Evolutionary conservation across 345 rosid genomes (phyloP).

Genomic region (Hibiscus tridactylites): DNA sequence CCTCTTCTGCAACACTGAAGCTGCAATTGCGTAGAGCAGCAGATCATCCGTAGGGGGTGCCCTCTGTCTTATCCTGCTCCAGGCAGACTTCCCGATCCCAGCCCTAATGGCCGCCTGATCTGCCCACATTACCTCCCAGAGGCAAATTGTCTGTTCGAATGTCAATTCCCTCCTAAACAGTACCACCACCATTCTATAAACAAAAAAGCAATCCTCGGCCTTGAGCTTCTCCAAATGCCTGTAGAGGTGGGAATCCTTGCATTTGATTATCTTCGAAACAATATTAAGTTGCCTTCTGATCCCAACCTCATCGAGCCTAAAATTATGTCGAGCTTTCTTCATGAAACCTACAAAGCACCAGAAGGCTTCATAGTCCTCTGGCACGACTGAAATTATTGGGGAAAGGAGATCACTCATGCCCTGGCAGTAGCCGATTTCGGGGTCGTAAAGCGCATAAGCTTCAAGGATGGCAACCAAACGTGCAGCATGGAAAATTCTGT

Average conservation of each 20-base stretch:
- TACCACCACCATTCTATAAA: slow-evolving; percentile 94
- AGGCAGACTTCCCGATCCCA: slow-evolving; percentile 24
- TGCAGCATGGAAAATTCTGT: slow-evolving; percentile 78
- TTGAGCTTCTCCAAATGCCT: slow-evolving; percentile 79
- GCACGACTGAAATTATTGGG: slow-evolving; percentile 66
- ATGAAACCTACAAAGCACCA: slow-evolving; percentile 96
- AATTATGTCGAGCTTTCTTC: slow-evolving; percentile 94
- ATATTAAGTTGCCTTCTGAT: slow-evolving; percentile 75
- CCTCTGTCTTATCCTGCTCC: too few species aligned
- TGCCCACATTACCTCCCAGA: slow-evolving; percentile 99
- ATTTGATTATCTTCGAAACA: slow-evolving; percentile 79
- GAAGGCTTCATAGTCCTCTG: slow-evolving; percentile 84
- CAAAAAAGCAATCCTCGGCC: slow-evolving; percentile 95
- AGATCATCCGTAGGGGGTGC: too few species aligned
- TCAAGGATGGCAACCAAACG: slow-evolving; percentile 86
- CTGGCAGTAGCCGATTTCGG: slow-evolving; percentile 96
- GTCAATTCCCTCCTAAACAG: slow-evolving; percentile 81
- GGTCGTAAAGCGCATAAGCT: slow-evolving; percentile 83
- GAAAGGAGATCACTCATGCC: slow-evolving; percentile 98
- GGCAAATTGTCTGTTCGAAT: slow-evolving; percentile 71
- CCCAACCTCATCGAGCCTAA: slow-evolving; percentile 86
- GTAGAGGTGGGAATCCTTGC: slow-evolving; percentile 85
- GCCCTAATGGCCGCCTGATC: slow-evolving; percentile 96
- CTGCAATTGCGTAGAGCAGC: too few species aligned
- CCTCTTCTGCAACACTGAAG: too few species aligned